A percentile compares a stretch with the other conserved stretches of the same genome.
phyloP scores from a whole-genome alignment of 2,329 filamentous ascomycete species.

The Aureobasidium sp. region DNA sequence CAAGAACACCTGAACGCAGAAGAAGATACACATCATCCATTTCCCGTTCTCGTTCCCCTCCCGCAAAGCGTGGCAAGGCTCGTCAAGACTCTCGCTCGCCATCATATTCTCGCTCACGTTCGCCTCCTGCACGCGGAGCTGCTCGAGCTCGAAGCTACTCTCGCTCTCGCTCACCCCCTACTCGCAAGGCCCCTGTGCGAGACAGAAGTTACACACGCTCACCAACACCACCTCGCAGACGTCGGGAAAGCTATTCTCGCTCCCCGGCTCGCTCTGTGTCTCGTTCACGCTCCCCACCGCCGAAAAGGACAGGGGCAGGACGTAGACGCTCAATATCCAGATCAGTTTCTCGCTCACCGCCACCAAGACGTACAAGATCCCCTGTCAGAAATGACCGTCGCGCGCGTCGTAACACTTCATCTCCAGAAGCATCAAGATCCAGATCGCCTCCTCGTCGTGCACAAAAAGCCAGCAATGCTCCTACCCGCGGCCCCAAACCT shows the following conservation, averaged over 20 bases:
- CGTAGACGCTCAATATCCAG: constrained; percentile 19
- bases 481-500: constrained; percentile 7
- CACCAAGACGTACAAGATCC: constrained; percentile 21
- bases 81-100: constrained; percentile 24
- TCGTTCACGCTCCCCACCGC: constrained; percentile 14
- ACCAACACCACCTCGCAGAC: constrained; percentile 18
- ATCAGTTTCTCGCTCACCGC: constrained; percentile 23
- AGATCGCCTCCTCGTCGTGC: constrained; percentile 15
- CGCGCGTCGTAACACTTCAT: constrained; percentile 17
- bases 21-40: constrained; percentile 25
- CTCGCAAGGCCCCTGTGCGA: constrained; percentile 12
- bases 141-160: constrained; percentile 27
- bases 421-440: constrained; percentile 16
- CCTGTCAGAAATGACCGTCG: constrained; percentile 11
- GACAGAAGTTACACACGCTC: constrained; percentile 21
- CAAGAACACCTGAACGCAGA: constrained; percentile 32
- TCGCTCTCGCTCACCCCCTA: constrained; percentile 23
- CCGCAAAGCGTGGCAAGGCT: constrained; percentile 25
- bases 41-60: constrained; percentile 28
- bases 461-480: constrained; percentile 9
- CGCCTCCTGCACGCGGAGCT: constrained; percentile 27
- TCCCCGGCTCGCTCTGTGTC: background rate
- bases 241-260: constrained; percentile 6
- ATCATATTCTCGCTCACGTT: constrained; percentile 26
- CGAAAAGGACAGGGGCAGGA: constrained; percentile 17